Conservation (phyloP, 371 early-diverging fungal species). For the Lichtheimia hyalospora region DNA sequence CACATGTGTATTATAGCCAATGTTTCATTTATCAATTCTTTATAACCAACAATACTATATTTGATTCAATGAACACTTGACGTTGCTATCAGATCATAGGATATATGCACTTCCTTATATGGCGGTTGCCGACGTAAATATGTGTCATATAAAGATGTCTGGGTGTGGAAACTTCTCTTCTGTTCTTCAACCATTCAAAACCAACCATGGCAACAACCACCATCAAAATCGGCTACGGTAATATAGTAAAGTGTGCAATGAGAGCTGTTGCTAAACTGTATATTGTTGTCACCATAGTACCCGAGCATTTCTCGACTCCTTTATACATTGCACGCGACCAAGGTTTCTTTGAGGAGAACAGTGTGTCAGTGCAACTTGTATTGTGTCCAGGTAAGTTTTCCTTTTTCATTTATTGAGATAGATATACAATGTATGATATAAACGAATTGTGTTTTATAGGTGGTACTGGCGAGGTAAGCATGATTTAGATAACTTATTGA, state of each 20-base stretch:
- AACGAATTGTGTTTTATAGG: constrained; percentile 17
- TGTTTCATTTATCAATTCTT: too few species aligned
- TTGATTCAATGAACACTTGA: too few species aligned
- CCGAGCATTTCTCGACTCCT: constrained; percentile 88
- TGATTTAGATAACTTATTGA: not conserved
- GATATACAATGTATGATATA: not conserved
- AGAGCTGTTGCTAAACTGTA: not conserved
- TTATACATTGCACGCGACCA: constrained; percentile 67
- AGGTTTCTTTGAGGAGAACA: constrained; percentile 56
- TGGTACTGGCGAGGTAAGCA: constrained; percentile 70
- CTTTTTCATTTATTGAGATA: not conserved
- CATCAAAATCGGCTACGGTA: constrained; percentile 51
- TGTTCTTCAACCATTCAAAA: too few species aligned
- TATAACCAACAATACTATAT: too few species aligned
- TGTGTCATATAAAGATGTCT: too few species aligned
- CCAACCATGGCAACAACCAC: constrained; percentile 11
- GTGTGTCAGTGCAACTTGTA: constrained; percentile 65
- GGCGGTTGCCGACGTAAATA: too few species aligned
- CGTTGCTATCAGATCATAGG: too few species aligned
- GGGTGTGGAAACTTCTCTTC: too few species aligned
- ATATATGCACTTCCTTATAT: too few species aligned
- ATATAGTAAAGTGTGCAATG: not conserved
- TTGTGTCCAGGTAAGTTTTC: constrained; percentile 56
- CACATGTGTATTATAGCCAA: too few species aligned
- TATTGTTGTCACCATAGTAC: constrained; percentile 47